Conservation (phyloP, 2,329 filamentous ascomycete species). For the Sclerotiophoma versabilis region DNA sequence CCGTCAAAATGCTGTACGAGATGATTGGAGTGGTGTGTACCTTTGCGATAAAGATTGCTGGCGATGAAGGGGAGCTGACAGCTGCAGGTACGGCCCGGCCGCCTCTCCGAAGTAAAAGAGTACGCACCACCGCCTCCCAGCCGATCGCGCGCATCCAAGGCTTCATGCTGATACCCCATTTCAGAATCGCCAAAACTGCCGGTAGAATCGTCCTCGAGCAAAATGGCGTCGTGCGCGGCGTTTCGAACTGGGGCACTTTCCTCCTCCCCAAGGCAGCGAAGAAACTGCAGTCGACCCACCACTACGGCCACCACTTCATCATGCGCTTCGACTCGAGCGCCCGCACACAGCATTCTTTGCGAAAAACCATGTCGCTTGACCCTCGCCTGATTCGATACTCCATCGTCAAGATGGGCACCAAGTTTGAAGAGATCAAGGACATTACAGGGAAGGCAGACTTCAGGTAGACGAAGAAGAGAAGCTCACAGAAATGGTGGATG, state of each 20-base stretch:
- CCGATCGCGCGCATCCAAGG: background rate
- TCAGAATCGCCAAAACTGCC: slow-evolving; percentile 84
- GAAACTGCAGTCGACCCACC: slow-evolving; percentile 83
- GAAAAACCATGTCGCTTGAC: slow-evolving; percentile 80
- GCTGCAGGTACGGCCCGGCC: slow-evolving; percentile 85
- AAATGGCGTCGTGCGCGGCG: slow-evolving; percentile 88
- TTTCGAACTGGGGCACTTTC: slow-evolving; percentile 96
- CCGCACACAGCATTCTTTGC: slow-evolving; percentile 75
- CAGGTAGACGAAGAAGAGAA: slow-evolving; percentile 18
- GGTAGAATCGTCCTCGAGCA: slow-evolving; percentile 82
- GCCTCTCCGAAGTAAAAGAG: slow-evolving; percentile 93
- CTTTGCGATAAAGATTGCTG: background rate
- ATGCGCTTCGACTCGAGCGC: slow-evolving; percentile 90
- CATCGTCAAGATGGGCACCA: slow-evolving; percentile 82
- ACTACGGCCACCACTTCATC: slow-evolving; percentile 92
- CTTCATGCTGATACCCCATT: slow-evolving; percentile 27
- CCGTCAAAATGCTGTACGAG: slow-evolving; percentile 85
- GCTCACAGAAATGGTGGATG: background rate
- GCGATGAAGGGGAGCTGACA: slow-evolving; percentile 15
- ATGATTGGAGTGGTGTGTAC: slow-evolving; percentile 88
- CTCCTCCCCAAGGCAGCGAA: slow-evolving; percentile 80
- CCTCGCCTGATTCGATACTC: slow-evolving; percentile 88
- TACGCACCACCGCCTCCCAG: slow-evolving; percentile 55
- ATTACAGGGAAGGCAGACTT: slow-evolving; percentile 63
- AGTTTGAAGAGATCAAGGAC: slow-evolving; percentile 67